A percentile compares a stretch with the other conserved stretches of the same genome.
phyloP scores from a whole-genome alignment of 2,329 filamentous ascomycete genomes.

The Cercospora berteroae region DNA sequence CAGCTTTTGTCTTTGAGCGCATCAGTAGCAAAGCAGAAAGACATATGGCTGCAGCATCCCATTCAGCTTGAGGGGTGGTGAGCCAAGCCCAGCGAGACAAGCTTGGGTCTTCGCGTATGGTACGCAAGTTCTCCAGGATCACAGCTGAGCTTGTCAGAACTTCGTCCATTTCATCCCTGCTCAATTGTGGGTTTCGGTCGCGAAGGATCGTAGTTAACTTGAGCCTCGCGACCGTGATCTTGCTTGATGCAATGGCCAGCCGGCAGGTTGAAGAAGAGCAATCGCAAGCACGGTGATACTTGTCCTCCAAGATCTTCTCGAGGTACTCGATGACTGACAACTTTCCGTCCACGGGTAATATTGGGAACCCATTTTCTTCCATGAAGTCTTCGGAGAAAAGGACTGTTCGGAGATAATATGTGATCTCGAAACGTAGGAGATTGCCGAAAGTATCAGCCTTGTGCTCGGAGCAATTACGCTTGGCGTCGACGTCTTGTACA shows the following conservation, averaged over 20 bases:
- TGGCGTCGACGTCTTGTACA: constrained; percentile 15
- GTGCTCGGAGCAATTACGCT: constrained; percentile 13
- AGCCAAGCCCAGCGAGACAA: constrained; percentile 22
- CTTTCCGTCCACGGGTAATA: constrained; percentile 24
- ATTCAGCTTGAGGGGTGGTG: constrained; percentile 16
- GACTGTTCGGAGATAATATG: constrained; percentile 26
- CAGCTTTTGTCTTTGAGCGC: constrained; percentile 12
- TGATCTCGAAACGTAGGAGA: constrained; percentile 25
- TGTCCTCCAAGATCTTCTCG: constrained; percentile 23
- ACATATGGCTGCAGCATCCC: constrained; percentile 19
- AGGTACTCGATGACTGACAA: constrained; percentile 24
- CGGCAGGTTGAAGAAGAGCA: constrained; percentile 18
- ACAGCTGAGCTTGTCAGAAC: constrained; percentile 18
- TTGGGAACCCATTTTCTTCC: constrained; percentile 23
- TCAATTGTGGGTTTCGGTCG: constrained; percentile 8
- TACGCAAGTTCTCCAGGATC: constrained; percentile 15
- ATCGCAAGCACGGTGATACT: constrained; percentile 22
- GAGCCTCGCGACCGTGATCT: constrained; percentile 18
- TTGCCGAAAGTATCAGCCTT: constrained; percentile 21
- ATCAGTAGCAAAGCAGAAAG: constrained; percentile 15
- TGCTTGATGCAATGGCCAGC: constrained; percentile 22
- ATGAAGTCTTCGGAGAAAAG: constrained; percentile 26
- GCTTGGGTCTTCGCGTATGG: constrained; percentile 16
- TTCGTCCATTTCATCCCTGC: constrained; percentile 16
- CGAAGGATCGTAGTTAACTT: constrained; percentile 17